A percentile compares a stretch with the other conserved stretches of the same genome.
These are phyloP conservation scores for Podaxis sp. DNA, from an alignment of 768 basidiomycete species.

Conservation along the genomic window DNA sequence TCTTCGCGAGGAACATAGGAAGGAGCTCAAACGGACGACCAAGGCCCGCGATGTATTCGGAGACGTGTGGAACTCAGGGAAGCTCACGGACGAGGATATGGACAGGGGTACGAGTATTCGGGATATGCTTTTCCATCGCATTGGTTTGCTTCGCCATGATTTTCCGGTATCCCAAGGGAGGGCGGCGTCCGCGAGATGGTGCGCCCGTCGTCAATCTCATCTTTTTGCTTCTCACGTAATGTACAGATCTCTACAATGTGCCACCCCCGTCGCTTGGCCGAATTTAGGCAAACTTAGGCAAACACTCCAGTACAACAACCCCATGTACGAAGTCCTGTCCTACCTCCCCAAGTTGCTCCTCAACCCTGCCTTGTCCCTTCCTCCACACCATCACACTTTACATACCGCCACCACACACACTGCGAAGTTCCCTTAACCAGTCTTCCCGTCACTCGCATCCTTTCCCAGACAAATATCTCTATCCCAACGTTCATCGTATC, in stretches of 20 bases:
- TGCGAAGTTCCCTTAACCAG: conserved; percentile 26
- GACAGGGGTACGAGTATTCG: conserved; percentile 32
- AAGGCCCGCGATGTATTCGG: conserved; percentile 33
- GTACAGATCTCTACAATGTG: conserved; percentile 35
- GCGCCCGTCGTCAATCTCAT: neutral
- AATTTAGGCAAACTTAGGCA: conserved; percentile 38
- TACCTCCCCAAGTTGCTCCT: conserved; percentile 37
- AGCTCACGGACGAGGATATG: conserved; percentile 34
- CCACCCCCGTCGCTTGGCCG: conserved; percentile 38
- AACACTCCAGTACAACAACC: conserved; percentile 47
- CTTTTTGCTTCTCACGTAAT: neutral
- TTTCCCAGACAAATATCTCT: conserved; percentile 24
- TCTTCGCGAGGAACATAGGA: conserved; percentile 25
- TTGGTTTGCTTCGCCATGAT: conserved; percentile 45
- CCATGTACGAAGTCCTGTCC: conserved; percentile 43
- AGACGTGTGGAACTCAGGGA: conserved; percentile 34
- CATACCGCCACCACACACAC: conserved; percentile 18
- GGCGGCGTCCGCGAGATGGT: conserved; percentile 38
- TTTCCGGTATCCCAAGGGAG: conserved; percentile 25
- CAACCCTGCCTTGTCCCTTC: no score
- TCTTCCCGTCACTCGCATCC: conserved; percentile 29
- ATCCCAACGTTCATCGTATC: conserved; percentile 35
- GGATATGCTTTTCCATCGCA: conserved; percentile 43
- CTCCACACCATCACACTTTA: conserved; percentile 35
- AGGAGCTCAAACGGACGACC: conserved; percentile 36